These are phyloP conservation scores for Cutaneotrichosporon cavernicola DNA, from an alignment of 1,284 basidiomycete genomes.

Conservation along the genomic window DNA sequence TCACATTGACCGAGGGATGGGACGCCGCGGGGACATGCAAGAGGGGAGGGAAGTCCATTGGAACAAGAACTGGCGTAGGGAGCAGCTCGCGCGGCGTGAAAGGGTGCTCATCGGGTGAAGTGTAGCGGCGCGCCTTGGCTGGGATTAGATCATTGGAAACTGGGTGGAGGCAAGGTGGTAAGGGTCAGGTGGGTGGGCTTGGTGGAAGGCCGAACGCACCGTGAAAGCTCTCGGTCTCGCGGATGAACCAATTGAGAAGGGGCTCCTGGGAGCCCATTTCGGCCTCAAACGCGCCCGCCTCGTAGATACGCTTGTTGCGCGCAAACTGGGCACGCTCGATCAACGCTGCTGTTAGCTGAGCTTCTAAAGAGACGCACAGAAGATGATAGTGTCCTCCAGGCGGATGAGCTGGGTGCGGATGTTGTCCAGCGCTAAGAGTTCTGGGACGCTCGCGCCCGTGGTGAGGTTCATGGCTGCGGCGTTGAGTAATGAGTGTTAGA, in stretches of 20 bases:
- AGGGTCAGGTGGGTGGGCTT: not conserved
- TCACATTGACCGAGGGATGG: constrained; percentile 83
- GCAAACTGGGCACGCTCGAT: constrained; percentile 98
- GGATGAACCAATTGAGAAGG: constrained; percentile 97
- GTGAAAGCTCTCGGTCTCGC: constrained; percentile 91
- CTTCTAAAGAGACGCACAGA: constrained; percentile 55
- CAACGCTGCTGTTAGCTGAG: constrained; percentile 56
- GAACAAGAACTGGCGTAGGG: constrained; percentile 76
- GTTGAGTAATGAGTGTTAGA: not conserved
- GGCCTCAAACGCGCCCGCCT: constrained; percentile 70
- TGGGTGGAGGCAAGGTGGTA: not conserved
- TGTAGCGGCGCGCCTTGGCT: constrained; percentile 92
- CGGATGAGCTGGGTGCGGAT: constrained; percentile 85
- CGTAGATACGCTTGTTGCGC: constrained; percentile 85
- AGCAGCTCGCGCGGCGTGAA: constrained; percentile 76
- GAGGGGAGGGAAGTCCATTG: constrained; percentile 71
- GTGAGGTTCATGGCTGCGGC: constrained; percentile 51
- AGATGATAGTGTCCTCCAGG: constrained; percentile 99
- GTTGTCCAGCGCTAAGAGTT: constrained; percentile 77
- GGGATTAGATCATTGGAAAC: not conserved
- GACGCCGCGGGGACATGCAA: constrained; percentile 58
- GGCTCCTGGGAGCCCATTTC: constrained; percentile 72
- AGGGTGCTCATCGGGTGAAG: constrained; percentile 81
- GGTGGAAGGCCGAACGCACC: constrained; percentile 59
- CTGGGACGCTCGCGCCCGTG: constrained; percentile 60